Conservation (phyloP, 306 rosid genomes). For the Vicia faba region DNA sequence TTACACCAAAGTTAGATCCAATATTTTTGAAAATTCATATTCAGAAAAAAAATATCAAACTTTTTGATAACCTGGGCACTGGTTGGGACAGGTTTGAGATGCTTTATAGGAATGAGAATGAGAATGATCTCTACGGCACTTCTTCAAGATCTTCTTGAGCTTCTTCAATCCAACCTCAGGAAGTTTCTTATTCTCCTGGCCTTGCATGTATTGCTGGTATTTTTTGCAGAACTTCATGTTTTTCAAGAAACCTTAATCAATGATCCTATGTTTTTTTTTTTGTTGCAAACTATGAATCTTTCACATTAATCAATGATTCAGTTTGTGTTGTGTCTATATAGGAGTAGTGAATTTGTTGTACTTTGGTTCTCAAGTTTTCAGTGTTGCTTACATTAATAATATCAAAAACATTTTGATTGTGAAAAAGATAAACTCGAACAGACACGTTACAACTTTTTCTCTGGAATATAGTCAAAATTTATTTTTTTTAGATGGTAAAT, state of each 20-base stretch:
- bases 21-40: neutral
- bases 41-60: neutral
- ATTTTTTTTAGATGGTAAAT: no score
- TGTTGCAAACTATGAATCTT: neutral
- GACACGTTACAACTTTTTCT: neutral
- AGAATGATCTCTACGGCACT: conserved; percentile 52
- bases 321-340: neutral
- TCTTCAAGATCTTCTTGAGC: conserved; percentile 86
- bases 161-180: conserved; percentile 87
- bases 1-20: neutral
- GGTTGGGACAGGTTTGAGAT: conserved; percentile 57
- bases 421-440: neutral
- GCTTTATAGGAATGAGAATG: conserved; percentile 48
- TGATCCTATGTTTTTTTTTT: neutral
- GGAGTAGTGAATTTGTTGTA: neutral
- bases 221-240: conserved; percentile 94
- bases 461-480: neutral
- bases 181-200: conserved; percentile 65
- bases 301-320: neutral
- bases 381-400: neutral
- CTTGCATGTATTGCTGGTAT: conserved; percentile 81
- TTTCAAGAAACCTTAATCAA: conserved; percentile 13
- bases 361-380: neutral
- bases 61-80: conserved; percentile 62
- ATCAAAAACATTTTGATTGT: neutral